Conservation (phyloP, 2,329 filamentous ascomycete genomes). For the Eurotiales sp. region DNA sequence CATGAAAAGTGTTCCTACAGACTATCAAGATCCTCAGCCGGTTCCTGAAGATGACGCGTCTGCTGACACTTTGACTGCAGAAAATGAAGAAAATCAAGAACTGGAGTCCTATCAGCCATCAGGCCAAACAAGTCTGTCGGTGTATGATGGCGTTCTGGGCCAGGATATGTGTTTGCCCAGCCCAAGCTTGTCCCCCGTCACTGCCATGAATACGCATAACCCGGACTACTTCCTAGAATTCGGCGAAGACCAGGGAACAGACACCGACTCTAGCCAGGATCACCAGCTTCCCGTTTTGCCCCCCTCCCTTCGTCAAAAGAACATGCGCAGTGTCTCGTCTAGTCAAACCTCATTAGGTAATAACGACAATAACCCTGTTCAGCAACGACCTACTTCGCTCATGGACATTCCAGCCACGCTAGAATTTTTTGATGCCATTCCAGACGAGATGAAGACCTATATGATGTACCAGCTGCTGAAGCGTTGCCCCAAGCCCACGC, state of each 20-base stretch:
- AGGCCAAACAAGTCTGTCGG: constrained; percentile 36
- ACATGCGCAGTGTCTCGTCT: constrained; percentile 4
- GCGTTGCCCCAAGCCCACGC: constrained; percentile 78
- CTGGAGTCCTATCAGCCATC: constrained; percentile 20
- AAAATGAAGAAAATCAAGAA: constrained; percentile 23
- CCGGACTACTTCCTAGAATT: constrained; percentile 42
- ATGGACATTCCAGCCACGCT: constrained; percentile 83
- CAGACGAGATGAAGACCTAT: constrained; percentile 86
- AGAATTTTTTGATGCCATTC: constrained; percentile 86
- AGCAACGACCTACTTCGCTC: constrained; percentile 43
- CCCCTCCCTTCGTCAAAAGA: constrained; percentile 20
- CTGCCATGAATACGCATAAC: constrained; percentile 62
- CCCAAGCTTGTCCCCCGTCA: constrained; percentile 85
- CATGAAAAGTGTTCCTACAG: constrained; percentile 14
- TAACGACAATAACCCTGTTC: constrained; percentile 21
- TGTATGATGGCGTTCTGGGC: constrained; percentile 66
- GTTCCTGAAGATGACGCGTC: constrained; percentile 13
- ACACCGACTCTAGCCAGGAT: constrained; percentile 43
- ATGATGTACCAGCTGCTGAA: constrained; percentile 95
- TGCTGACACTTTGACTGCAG: constrained; percentile 18
- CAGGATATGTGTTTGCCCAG: constrained; percentile 93
- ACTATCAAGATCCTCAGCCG: constrained; percentile 8
- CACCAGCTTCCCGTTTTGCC: constrained; percentile 28
- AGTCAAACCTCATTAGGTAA: background rate
- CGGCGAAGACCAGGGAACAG: constrained; percentile 35